A percentile compares a stretch with the other conserved stretches of the same genome.
Evolutionary conservation across 495 filamentous ascomycete species (phyloP).

Genomic region (Xylaria flabelliformis): DNA sequence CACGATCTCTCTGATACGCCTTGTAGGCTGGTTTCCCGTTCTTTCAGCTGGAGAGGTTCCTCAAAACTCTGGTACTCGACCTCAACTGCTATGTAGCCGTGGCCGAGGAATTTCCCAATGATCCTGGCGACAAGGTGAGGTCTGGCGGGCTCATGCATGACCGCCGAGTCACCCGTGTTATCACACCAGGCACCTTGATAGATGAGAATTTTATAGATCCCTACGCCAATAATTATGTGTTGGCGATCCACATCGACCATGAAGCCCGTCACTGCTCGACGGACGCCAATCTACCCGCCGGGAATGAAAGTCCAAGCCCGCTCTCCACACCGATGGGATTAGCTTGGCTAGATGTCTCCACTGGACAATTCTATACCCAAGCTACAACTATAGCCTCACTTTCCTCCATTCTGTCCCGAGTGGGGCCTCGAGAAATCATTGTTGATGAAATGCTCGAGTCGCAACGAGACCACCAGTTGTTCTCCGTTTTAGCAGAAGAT

Average conservation of each 20-base stretch:
- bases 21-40: conserved; percentile 86
- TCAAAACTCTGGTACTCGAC: conserved; percentile 92
- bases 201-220: conserved; percentile 97
- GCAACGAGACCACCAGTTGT: conserved; percentile 47
- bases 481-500: conserved; percentile 60
- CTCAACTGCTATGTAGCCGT: conserved; percentile 89
- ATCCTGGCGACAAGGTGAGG: conserved; percentile 67
- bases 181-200: conserved; percentile 94
- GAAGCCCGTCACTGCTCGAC: conserved; percentile 23
- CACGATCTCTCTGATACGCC: conserved; percentile 25
- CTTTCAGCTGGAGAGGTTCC: conserved; percentile 86
- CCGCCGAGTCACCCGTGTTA: conserved; percentile 80
- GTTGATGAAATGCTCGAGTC: conserved; percentile 68
- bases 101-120: conserved; percentile 85
- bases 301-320: conserved; percentile 19
- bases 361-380: conserved; percentile 91
- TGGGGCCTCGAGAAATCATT: conserved; percentile 85
- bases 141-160: conserved; percentile 81
- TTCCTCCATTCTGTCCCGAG: conserved; percentile 77
- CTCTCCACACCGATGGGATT: conserved; percentile 67
- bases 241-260: conserved; percentile 67
- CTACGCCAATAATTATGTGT: conserved; percentile 87
- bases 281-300: conserved; percentile 8
- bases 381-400: conserved; percentile 74
- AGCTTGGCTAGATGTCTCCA: conserved; percentile 94